Evolutionary conservation across 192 early-diverging fungal genomes (phyloP).

Genomic region (Linnemannia exigua): DNA sequence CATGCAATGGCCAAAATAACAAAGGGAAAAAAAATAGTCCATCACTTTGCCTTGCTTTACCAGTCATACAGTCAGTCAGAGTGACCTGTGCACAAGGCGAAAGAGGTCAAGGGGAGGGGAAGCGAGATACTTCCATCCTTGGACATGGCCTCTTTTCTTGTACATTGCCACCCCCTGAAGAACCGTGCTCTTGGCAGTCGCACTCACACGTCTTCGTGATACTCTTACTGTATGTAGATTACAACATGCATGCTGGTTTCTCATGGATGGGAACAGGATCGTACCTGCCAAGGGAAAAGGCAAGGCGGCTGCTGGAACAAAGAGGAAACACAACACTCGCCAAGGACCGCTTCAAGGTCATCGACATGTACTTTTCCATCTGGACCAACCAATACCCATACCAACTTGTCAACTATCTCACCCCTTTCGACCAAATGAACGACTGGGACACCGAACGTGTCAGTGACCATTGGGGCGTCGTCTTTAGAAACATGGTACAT

Average conservation of each 20-base stretch:
- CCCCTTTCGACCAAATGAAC: conserved; percentile 56
- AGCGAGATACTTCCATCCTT: neutral
- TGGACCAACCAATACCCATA: conserved; percentile 75
- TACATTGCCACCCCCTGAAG: neutral
- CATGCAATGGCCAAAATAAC: too few relatives aligned
- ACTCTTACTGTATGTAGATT: conserved; percentile 27
- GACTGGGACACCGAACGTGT: conserved; percentile 61
- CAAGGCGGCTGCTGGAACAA: conserved; percentile 65
- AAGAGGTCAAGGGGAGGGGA: neutral
- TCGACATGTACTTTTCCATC: conserved; percentile 70
- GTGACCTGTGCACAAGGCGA: too few relatives aligned
- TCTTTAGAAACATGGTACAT: conserved; percentile 62
- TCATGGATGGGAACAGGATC: conserved; percentile 68
- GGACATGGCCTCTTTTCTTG: neutral
- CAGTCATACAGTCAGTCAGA: too few relatives aligned
- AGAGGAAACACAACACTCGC: conserved; percentile 61
- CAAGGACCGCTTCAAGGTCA: conserved; percentile 60
- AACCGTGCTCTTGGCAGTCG: neutral
- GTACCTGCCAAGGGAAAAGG: conserved; percentile 62
- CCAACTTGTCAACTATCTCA: conserved; percentile 63
- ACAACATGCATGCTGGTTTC: conserved; percentile 68
- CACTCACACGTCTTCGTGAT: neutral
- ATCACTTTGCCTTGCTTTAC: too few relatives aligned
- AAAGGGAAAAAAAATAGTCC: too few relatives aligned
- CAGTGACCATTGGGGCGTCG: conserved; percentile 61